Conservation (phyloP, 2,329 filamentous ascomycete genomes). For the Cryphonectria radicalis region DNA sequence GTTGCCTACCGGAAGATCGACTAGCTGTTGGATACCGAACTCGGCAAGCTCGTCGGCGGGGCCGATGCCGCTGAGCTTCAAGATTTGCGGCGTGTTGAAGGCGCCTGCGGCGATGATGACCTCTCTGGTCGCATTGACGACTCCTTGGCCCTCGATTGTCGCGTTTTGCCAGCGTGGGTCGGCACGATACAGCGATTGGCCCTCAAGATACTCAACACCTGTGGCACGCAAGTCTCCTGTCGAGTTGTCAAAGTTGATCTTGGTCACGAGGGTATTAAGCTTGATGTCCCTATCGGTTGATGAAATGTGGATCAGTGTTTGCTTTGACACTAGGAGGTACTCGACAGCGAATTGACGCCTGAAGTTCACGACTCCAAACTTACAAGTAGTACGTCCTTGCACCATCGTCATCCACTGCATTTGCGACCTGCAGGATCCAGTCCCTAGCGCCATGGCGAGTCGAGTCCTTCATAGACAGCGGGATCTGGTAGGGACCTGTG, state of each 20-base stretch:
- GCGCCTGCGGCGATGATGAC: constrained; percentile 55
- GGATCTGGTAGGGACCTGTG: constrained; percentile 61
- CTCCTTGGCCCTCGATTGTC: constrained; percentile 33
- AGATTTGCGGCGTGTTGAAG: constrained; percentile 58
- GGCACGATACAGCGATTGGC: constrained; percentile 51
- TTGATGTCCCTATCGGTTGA: constrained; percentile 14
- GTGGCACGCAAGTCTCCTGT: constrained; percentile 8
- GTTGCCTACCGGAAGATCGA: constrained; percentile 60
- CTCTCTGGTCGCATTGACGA: constrained; percentile 48
- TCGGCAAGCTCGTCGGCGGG: constrained; percentile 45
- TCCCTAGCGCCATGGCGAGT: constrained; percentile 47
- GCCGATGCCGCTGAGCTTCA: constrained; percentile 56
- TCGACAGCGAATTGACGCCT: too few species aligned
- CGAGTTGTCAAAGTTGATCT: constrained; percentile 22
- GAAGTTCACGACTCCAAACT: neutral
- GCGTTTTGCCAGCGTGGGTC: constrained; percentile 50
- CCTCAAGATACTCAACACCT: constrained; percentile 41
- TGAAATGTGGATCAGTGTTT: neutral
- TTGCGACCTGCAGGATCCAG: constrained; percentile 21
- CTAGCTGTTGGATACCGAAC: constrained; percentile 48
- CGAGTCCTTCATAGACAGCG: constrained; percentile 43
- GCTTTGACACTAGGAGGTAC: neutral
- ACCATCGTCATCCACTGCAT: constrained; percentile 10
- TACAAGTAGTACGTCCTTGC: constrained; percentile 18
- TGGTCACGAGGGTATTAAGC: constrained; percentile 26